Conservation (phyloP, 2,329 filamentous ascomycete species). For the Alternaria atra region DNA sequence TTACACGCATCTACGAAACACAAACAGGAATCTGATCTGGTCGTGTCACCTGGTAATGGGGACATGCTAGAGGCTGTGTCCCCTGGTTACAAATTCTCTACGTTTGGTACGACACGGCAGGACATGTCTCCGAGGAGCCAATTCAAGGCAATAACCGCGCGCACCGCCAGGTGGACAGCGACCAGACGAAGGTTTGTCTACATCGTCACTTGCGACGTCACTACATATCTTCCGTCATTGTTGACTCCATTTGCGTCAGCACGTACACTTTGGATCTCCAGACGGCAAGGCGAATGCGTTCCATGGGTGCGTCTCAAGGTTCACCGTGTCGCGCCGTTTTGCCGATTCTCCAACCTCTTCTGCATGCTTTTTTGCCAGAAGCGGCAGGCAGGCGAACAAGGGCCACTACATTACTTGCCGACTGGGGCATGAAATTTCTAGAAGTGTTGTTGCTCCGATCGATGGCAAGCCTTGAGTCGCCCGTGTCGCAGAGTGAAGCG, state of each 20-base stretch:
- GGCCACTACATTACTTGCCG: conserved; percentile 1
- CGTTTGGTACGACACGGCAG: conserved; percentile 4
- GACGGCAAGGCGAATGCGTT: conserved; percentile 4
- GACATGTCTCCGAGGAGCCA: conserved; percentile 3
- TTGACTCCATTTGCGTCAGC: conserved; percentile 2
- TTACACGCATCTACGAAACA: neutral
- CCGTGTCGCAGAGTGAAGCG: conserved; percentile 28
- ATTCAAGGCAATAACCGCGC: conserved; percentile 4
- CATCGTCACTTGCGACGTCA: conserved; percentile 10
- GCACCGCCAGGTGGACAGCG: conserved; percentile 4
- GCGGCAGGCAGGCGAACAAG: conserved; percentile 10
- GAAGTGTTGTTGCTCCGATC: conserved; percentile 10
- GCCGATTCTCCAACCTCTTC: conserved; percentile 1
- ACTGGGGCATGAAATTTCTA: conserved; percentile 6
- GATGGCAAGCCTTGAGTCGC: conserved; percentile 12
- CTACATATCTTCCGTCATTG: neutral
- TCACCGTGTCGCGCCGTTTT: conserved; percentile 10
- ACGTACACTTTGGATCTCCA: neutral
- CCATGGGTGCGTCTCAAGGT: conserved; percentile 6
- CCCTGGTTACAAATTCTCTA: conserved; percentile 5
- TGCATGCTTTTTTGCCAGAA: conserved; percentile 6
- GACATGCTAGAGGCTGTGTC: conserved; percentile 11
- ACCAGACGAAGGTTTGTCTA: conserved; percentile 5
- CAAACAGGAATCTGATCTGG: conserved; percentile 2
- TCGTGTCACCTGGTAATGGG: conserved; percentile 10